Evolutionary conservation across 164 flowering plant species (phyloP), one percentile per base, ranked within the genome.

Genomic region (Pachysandra terminalis): DNA sequence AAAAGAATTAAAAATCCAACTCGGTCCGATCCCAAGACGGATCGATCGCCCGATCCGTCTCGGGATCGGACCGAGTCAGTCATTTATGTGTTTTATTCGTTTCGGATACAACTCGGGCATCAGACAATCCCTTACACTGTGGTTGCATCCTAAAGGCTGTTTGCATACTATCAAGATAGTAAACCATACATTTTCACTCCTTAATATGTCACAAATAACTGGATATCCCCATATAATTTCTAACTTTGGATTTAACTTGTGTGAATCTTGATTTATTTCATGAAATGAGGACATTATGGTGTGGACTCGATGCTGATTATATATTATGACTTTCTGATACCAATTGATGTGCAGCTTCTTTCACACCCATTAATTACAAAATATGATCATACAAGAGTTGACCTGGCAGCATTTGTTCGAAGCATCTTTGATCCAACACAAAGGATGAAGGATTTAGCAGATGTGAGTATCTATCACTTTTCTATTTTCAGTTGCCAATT

Each of bases 381-480:
- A 76, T 86, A 90, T 66, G 90, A 84, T 71, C 69, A 82, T 59
- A 71, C 80, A 28, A 62, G 62, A 68, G 90, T 90, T 12, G 93
- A 96, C 79, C 80, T 96, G 59, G 89, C 86, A 68, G 86, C 84
- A 61, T 96, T 89, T 81, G 95, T 93, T 52, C 80, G 77, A 69
- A 85, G 81, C 62, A 86, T 96, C 69, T 96, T 93, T 79, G 95
- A 96, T 79, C 98, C 97, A 52, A 87, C 84, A 19, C 95, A 85
- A 73, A 87, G 88, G 79, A 71, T 93, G 93, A 93, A 90, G 81
- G 98, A 96, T 80, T 76, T 93, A 73, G 98, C 93, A 23, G 98
- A 96, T 85, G 99, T 93, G 73, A 90, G 97, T 86, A 59, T 51
- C 51, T 65, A 15, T 21, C 63, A 56, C 51, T 71, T 56, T 23